Base-by-base conservation (phyloP, 2,329 filamentous ascomycete genomes). In the Erysiphe neolycopersici region DNA sequence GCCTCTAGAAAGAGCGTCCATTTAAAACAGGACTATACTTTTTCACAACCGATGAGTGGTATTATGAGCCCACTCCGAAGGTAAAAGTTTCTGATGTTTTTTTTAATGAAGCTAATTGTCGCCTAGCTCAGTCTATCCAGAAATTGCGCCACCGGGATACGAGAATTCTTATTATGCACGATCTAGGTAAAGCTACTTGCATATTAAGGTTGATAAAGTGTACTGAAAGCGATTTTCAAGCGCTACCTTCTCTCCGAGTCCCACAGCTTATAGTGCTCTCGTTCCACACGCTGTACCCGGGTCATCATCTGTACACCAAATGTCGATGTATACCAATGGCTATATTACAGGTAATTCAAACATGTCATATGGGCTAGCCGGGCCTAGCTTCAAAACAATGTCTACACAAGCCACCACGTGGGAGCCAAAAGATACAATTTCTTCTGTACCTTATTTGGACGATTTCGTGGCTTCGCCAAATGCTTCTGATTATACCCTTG, bases 401-500 rank as follows among this genome's bases (percentile, higher is more conserved):
- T 47, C 48, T 32, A 51, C 48, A 44, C 52, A 52, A 44, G 45
- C 47, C 39, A 50, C 54, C 45, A 52, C 43, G 43, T 56, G 54
- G 54, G 55, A 56, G 38, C 47, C 53, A 46, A 50, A 54, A 52
- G 55, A 53, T 42, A 53, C 54, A 43, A 45, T 53, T 43, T 57
- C 56, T 22, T 54, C 55, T 6, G 56, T 57, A 46, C 46, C 44
- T 32, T 57, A 58, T 46, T 41, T 53, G 47, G 55, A 57, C 48
- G 55, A 58, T 42, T 56, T 70, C 48, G 62, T 35, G 26, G 16
- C 64, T 35, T 73, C 71, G 16, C 67, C 70, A 26, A 69, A 66
- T 55, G 54, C 71, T 8, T 72, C 69, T n/a, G 73, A 76, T 49
- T 71, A 71, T 52, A 67, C 66, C 5, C 56, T 69, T 49, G 72